Base-by-base conservation (phyloP, 1,284 basidiomycete species). In the Melampsora americana region DNA sequence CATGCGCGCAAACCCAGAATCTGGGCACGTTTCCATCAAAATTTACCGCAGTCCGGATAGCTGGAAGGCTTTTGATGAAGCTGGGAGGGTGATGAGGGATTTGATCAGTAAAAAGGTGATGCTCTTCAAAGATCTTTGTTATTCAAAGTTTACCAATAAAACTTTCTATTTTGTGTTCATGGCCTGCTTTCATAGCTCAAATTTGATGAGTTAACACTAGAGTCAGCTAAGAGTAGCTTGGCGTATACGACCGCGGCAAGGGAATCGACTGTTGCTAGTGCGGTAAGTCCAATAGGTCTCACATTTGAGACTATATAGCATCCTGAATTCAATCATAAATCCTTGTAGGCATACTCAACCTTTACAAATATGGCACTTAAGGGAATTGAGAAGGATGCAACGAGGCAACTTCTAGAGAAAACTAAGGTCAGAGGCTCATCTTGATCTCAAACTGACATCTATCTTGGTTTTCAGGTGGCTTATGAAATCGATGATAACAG, bases 221-320 rank as follows among this genome's bases (percentile, higher is more conserved):
- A 98, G 80, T 91, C 92, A 0, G 93, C 95, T 3, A 95, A 96
- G 85, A 92, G 91, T 77, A 92, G 89, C 70, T 89, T 97, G 79
- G 93, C 95, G 11, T 98, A 90, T 82, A 86, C 86, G 26, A 90
- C 93, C 6, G 89, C 95, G 0, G 88, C 89, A 80, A 86, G 87
- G 65, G 91, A 95, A 42, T 90, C 93, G 32, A 96, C 93, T 1
- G 89, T 92, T 44, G 88, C 89, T 23, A 87, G 89, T 78, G 94
- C 95, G 48, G 95, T 95, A 82, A 79, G 81, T 71, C 77, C n/a
- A n/a, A n/a, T n/a, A n/a, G n/a, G n/a, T n/a, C n/a, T n/a, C n/a
- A n/a, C n/a, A n/a, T n/a, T n/a, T n/a, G n/a, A n/a, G n/a, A n/a
- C n/a, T n/a, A n/a, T n/a, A n/a, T n/a, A n/a, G n/a, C n/a, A n/a